Conservation (phyloP, 192 early-diverging fungal species). For the Linnemannia hyalina region DNA sequence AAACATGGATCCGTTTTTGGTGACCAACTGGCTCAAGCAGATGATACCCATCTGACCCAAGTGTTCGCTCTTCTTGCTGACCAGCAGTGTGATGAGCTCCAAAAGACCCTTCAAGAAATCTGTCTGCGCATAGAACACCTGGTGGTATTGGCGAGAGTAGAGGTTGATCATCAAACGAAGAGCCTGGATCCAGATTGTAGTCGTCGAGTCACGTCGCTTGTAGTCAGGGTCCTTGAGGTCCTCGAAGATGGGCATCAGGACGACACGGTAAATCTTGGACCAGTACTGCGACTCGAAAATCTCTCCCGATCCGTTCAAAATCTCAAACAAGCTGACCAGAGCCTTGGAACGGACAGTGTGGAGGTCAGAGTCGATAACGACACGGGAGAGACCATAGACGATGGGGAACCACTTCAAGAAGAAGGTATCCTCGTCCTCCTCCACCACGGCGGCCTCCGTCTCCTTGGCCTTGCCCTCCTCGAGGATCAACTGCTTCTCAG, state of each 20-base stretch:
- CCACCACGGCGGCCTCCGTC: slow-evolving; percentile 52
- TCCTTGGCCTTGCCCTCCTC: slow-evolving; percentile 74
- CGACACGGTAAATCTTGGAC: slow-evolving; percentile 85
- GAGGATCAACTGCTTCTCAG: slow-evolving; percentile 56
- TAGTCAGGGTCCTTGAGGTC: slow-evolving; percentile 85
- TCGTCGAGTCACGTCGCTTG: slow-evolving; percentile 87
- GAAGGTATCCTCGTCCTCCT: slow-evolving; percentile 62
- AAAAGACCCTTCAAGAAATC: slow-evolving; percentile 87
- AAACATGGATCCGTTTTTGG: slow-evolving; percentile 79
- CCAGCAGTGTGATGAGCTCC: slow-evolving; percentile 63
- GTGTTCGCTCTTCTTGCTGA: slow-evolving; percentile 82
- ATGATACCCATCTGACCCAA: slow-evolving; percentile 90
- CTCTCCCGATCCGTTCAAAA: slow-evolving; percentile 83
- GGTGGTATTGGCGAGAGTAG: slow-evolving; percentile 79
- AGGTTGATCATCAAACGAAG: slow-evolving; percentile 89
- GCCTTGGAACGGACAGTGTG: slow-evolving; percentile 65
- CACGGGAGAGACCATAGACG: slow-evolving; percentile 60
- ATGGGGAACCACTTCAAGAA: slow-evolving; percentile 66
- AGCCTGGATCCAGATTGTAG: slow-evolving; percentile 93
- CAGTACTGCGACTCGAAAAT: slow-evolving; percentile 84
- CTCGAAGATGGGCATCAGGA: slow-evolving; percentile 93
- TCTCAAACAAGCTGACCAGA: slow-evolving; percentile 86
- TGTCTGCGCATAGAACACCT: slow-evolving; percentile 78
- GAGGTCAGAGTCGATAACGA: slow-evolving; percentile 61
- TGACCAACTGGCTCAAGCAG: slow-evolving; percentile 92